Base-by-base conservation (phyloP, 805 yeast genomes). In the Kuraishia cidri region DNA sequence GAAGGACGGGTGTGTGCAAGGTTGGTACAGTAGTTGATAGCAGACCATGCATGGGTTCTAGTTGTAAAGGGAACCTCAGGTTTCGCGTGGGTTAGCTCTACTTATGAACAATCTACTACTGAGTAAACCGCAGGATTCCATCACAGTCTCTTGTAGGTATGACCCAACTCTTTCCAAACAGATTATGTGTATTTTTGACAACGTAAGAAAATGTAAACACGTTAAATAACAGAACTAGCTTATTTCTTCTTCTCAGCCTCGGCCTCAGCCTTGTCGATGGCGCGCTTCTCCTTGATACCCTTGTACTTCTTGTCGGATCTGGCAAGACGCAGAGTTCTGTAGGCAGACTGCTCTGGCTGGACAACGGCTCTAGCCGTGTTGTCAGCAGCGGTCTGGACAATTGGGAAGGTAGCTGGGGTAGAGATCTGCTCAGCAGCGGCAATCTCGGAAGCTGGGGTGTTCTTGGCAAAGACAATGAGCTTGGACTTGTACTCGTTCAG, bases 181-280 rank as follows among this genome's bases (percentile, higher is more conserved):
- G n/a, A n/a, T n/a, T n/a, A n/a, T n/a, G n/a, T n/a, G n/a, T n/a
- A n/a, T n/a, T n/a, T n/a, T n/a, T n/a, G n/a, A n/a, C n/a, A n/a
- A n/a, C n/a, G n/a, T n/a, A n/a, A n/a, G n/a, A n/a, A n/a, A n/a
- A n/a, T n/a, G n/a, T n/a, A n/a, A n/a, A n/a, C n/a, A n/a, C n/a
- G n/a, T n/a, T n/a, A n/a, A n/a, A n/a, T n/a, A n/a, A n/a, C n/a
- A n/a, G n/a, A n/a, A n/a, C 23, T 20, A 20, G 23, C 10, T 79
- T 84, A 86, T 80, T 86, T 86, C 88, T 88, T 88, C 90, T 88
- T 88, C 61, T 87, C 96, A 72, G 94, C 95, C 75, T 88, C 98
- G 66, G 97, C 97, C 74, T 86, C 97, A 66, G 96, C 97, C 75
- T 76, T 77, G 53, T 88, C 97, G 63, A 66, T 78, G 60, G 95